phyloP scores from a whole-genome alignment of 2,329 filamentous ascomycete genomes.

The Tolypocladium inflatum region DNA sequence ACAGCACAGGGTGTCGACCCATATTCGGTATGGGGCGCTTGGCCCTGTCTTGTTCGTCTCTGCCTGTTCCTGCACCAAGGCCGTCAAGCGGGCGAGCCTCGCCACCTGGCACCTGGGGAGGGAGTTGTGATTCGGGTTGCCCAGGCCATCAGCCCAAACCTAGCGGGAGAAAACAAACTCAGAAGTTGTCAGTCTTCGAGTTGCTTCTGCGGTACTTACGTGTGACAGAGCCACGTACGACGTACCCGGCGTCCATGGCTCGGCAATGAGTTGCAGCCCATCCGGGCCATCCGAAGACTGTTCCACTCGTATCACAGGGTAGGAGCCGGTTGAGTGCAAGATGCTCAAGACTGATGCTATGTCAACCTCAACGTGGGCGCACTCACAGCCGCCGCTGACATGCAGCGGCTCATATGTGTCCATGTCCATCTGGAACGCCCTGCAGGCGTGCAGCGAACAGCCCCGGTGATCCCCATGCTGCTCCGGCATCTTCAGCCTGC shows the following conservation, averaged over 20 bases:
- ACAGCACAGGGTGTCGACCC: conserved; percentile 25
- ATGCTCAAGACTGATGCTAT: conserved; percentile 6
- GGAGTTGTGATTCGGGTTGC: conserved; percentile 18
- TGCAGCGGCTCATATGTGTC: conserved; percentile 16
- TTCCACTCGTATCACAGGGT: conserved; percentile 10
- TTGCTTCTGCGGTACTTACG: conserved; percentile 5
- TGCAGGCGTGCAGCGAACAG: conserved; percentile 16
- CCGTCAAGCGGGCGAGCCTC: conserved; percentile 13
- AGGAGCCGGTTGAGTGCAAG: conserved; percentile 7
- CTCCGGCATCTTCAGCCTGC: conserved; percentile 9
- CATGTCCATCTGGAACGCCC: conserved; percentile 19
- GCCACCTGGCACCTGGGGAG: conserved; percentile 21
- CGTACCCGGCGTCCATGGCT: conserved; percentile 11
- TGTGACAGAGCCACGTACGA: conserved; percentile 25
- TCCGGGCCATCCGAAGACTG: neutral
- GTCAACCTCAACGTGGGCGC: conserved; percentile 11
- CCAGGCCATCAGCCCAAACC: conserved; percentile 27
- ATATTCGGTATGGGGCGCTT: conserved; percentile 12
- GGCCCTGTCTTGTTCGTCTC: neutral
- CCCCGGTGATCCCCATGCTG: conserved; percentile 10
- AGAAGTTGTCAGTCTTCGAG: neutral
- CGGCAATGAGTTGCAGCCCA: conserved; percentile 9
- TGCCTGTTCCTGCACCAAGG: conserved; percentile 5
- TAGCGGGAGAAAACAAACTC: neutral
- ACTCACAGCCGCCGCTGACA: conserved; percentile 9